A percentile compares a stretch with the other conserved stretches of the same genome.
Conservation (phyloP, 23 red algal species). For the Gracilariopsis chorda region DNA sequence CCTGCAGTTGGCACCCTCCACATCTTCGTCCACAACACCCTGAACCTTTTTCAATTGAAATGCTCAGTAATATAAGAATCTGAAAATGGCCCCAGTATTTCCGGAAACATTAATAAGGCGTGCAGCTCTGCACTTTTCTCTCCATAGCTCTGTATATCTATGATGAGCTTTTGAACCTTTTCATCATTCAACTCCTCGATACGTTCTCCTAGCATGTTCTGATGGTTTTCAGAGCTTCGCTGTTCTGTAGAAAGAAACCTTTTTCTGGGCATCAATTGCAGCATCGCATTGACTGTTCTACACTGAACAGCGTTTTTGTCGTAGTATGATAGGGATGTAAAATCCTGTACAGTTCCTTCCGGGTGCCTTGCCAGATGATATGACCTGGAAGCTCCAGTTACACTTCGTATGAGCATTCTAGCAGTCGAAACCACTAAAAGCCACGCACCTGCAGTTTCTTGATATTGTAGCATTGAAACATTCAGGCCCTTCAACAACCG, state of each 20-base stretch:
- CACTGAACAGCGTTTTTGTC: not conserved
- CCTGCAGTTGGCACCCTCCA: not conserved
- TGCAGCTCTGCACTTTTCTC: no score
- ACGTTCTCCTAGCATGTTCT: no score
- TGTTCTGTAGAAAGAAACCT: not conserved
- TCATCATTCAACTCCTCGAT: no score
- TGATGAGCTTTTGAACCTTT: no score
- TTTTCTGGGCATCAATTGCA: not conserved
- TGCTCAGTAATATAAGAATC: not conserved
- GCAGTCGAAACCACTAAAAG: not conserved
- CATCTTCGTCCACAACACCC: not conserved
- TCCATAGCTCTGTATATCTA: no score
- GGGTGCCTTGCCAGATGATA: no score
- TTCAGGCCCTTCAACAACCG: not conserved
- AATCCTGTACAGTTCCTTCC: no score
- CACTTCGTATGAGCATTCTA: not conserved
- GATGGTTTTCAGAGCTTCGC: no score
- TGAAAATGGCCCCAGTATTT: not conserved
- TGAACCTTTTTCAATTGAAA: slow-evolving; percentile 18
- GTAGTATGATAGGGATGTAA: not conserved
- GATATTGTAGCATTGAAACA: not conserved
- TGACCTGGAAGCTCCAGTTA: not conserved
- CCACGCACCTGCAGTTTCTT: not conserved
- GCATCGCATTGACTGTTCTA: not conserved
- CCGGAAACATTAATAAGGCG: no score